These are phyloP conservation scores for Physcomitrellopsis africana DNA, from an alignment of 225 moss, liverwort and hornwort species.

Conservation along the genomic window DNA sequence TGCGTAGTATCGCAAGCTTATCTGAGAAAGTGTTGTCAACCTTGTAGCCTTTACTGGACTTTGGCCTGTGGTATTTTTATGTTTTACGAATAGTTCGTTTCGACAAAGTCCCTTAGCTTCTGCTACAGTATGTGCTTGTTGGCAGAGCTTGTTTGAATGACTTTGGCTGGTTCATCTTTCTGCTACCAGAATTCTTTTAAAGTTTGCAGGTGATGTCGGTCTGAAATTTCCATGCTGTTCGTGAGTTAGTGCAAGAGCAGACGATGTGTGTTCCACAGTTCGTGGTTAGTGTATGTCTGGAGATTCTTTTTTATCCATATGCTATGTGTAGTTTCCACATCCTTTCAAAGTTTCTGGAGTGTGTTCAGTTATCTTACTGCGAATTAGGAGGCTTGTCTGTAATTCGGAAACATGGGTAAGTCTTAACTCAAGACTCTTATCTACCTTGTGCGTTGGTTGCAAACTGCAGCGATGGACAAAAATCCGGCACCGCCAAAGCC, in stretches of 20 bases:
- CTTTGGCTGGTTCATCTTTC: not conserved
- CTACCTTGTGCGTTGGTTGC: not conserved
- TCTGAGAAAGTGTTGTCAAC: not conserved
- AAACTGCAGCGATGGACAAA: conserved; percentile 50
- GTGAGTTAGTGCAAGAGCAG: not conserved
- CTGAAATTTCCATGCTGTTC: not conserved
- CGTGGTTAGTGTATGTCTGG: too few species aligned
- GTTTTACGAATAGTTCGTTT: not conserved
- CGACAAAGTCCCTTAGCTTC: not conserved
- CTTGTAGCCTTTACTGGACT: conserved; percentile 3
- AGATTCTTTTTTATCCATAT: not conserved
- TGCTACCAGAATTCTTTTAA: not conserved
- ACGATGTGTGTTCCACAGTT: not conserved
- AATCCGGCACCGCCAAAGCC: conserved; percentile 32
- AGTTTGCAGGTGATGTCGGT: not conserved
- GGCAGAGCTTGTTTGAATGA: not conserved
- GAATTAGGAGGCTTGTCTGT: conserved; percentile 10
- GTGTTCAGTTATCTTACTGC: not conserved
- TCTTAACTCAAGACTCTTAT: conserved; percentile 1
- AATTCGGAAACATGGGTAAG: not conserved
- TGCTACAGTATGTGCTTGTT: not conserved
- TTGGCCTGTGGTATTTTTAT: not conserved
- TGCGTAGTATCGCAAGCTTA: too few species aligned
- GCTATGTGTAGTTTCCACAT: not conserved
- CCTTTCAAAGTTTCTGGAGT: not conserved